Percentiles rank a stretch among this genome's conserved stretches.
These are phyloP conservation scores for Eutypa lata DNA, from an alignment of 2,329 filamentous ascomycete genomes.

Conservation along the genomic window DNA sequence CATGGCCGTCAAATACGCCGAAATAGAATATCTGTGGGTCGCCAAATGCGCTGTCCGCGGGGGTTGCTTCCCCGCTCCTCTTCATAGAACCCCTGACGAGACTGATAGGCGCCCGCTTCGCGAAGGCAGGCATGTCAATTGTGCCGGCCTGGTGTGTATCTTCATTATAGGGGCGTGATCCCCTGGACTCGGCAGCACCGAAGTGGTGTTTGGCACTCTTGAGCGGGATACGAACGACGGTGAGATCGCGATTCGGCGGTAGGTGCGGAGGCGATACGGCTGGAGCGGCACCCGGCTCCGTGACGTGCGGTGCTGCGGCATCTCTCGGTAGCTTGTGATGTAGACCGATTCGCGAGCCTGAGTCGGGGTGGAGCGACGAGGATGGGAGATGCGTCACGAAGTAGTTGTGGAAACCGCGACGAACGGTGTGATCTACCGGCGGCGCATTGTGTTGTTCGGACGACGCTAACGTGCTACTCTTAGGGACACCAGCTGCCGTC, in stretches of 20 bases:
- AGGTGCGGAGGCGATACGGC: slow-evolving; percentile 58
- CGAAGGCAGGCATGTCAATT: slow-evolving; percentile 89
- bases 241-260: slow-evolving; percentile 69
- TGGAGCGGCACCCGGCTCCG: slow-evolving; percentile 50
- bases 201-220: slow-evolving; percentile 96
- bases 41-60: slow-evolving; percentile 73
- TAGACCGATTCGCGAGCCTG: slow-evolving; percentile 57
- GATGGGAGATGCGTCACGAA: slow-evolving; percentile 95
- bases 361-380: slow-evolving; percentile 88
- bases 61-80: slow-evolving; percentile 59
- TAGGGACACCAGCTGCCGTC: not conserved
- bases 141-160: slow-evolving; percentile 93
- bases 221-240: slow-evolving; percentile 90
- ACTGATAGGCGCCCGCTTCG: slow-evolving; percentile 72
- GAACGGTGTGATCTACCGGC: slow-evolving; percentile 16
- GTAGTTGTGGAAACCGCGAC: slow-evolving; percentile 81
- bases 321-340: slow-evolving; percentile 85
- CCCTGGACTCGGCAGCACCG: slow-evolving; percentile 74
- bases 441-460: slow-evolving; percentile 5
- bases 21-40: slow-evolving; percentile 98
- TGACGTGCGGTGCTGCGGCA: slow-evolving; percentile 75
- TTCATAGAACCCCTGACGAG: slow-evolving; percentile 42
- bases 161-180: slow-evolving; percentile 85
- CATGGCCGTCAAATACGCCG: slow-evolving; percentile 93
- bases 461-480: slow-evolving; percentile 2